Conservation (phyloP, 176 grass and related monocot species). For the Typha latifolia region DNA sequence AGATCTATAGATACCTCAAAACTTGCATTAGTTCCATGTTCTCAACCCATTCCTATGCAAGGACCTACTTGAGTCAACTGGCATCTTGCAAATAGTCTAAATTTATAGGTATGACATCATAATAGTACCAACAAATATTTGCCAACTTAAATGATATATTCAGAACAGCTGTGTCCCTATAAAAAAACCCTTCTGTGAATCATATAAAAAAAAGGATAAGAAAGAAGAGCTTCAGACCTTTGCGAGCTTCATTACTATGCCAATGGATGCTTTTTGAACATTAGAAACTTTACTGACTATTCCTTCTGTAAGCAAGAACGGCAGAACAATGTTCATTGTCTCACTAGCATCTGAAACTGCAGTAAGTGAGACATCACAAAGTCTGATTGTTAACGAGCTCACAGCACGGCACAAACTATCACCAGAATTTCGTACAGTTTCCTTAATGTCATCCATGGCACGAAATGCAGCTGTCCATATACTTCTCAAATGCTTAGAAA, state of each 20-base stretch:
- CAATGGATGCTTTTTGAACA: slow-evolving; percentile 83
- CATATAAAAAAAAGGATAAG: neutral
- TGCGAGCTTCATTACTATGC: slow-evolving; percentile 90
- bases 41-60: no score
- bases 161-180: no score
- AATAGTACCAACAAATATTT: no score
- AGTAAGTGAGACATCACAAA: slow-evolving; percentile 83
- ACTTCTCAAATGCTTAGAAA: slow-evolving; percentile 74
- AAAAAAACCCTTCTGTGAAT: neutral
- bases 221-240: slow-evolving; percentile 48
- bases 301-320: slow-evolving; percentile 85
- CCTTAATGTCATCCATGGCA: slow-evolving; percentile 98
- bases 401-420: slow-evolving; percentile 80
- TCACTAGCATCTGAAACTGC: slow-evolving; percentile 67
- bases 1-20: no score
- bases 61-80: no score
- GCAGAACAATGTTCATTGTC: slow-evolving; percentile 86
- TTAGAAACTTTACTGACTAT: slow-evolving; percentile 94
- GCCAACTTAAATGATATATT: no score
- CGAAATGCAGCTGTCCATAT: slow-evolving; percentile 86
- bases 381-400: slow-evolving; percentile 75
- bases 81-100: no score
- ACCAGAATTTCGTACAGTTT: slow-evolving; percentile 92
- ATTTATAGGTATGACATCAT: no score
- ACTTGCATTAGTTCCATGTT: no score